Evolutionary conservation across 768 basidiomycete species (phyloP).

Genomic region (Leccinellum rugosiceps): DNA sequence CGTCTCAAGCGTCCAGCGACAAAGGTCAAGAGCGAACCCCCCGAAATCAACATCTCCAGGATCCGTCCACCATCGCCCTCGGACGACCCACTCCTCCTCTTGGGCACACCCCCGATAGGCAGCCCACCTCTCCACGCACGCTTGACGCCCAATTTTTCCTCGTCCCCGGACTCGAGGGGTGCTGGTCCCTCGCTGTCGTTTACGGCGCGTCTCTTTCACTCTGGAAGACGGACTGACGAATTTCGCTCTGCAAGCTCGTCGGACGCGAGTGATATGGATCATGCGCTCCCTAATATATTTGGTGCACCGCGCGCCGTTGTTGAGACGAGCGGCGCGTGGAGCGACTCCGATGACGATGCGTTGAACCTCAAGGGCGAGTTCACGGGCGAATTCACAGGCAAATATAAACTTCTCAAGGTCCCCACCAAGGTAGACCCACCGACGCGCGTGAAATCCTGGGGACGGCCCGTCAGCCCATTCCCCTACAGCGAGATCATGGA

Average conservation of each 20-base stretch:
- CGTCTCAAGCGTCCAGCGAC: conserved; percentile 19
- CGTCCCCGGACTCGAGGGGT: conserved; percentile 19
- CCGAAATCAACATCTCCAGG: conserved; percentile 54
- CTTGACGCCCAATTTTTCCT: conserved; percentile 37
- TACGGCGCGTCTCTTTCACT: conserved; percentile 18
- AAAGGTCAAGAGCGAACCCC: conserved; percentile 60
- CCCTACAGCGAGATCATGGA: conserved; percentile 39
- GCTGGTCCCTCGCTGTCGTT: conserved; percentile 11
- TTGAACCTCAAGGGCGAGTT: conserved; percentile 53
- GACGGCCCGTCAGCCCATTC: conserved; percentile 67
- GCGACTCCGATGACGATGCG: conserved; percentile 31
- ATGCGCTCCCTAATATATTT: conserved; percentile 20
- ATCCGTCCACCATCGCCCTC: conserved; percentile 72
- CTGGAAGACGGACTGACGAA: conserved; percentile 1
- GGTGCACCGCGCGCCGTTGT: background rate
- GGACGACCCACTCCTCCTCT: conserved; percentile 71
- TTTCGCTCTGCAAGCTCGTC: conserved; percentile 1
- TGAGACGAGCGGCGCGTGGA: conserved; percentile 17
- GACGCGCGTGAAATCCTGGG: conserved; percentile 59
- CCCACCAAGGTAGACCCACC: conserved; percentile 67
- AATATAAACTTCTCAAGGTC: conserved; percentile 51
- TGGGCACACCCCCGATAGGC: conserved; percentile 36
- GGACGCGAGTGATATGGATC: background rate
- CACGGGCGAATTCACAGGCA: conserved; percentile 66
- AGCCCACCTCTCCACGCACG: conserved; percentile 28